Evolutionary conservation across 441 rosid genomes (phyloP).

Genomic region (Pelargonium cotyledonis): DNA sequence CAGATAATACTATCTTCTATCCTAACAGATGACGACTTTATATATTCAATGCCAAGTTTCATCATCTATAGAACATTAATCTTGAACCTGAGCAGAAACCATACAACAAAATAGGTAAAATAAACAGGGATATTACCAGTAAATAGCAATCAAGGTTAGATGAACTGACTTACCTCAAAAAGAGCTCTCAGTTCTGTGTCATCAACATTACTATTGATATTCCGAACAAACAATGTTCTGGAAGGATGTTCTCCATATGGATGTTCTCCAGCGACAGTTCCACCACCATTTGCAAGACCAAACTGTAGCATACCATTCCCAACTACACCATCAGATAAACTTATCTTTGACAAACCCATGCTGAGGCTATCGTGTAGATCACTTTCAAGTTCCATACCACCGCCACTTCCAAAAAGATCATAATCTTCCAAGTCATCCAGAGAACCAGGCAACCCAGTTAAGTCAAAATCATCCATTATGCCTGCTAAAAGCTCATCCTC

Average conservation of each 20-base stretch:
- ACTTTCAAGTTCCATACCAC: conserved; percentile 76
- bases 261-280: conserved; percentile 52
- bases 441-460: conserved; percentile 54
- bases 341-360: conserved; percentile 54
- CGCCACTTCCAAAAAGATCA: conserved; percentile 72
- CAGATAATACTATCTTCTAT: not conserved
- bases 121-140: not conserved
- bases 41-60: not conserved
- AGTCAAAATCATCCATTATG: conserved; percentile 61
- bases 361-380: conserved; percentile 49
- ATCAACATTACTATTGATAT: conserved; percentile 80
- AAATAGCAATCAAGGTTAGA: not conserved
- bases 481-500: conserved; percentile 85
- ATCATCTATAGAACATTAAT: not conserved
- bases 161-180: conserved; percentile 44
- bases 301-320: conserved; percentile 50
- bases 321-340: conserved; percentile 47
- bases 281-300: conserved; percentile 48
- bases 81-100: not conserved
- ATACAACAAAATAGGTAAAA: not conserved
- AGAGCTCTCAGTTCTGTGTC: conserved; percentile 70
- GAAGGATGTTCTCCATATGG: conserved; percentile 92
- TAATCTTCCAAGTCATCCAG: conserved; percentile 71
- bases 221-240: conserved; percentile 76
- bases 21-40: not conserved